Percentiles rank a stretch among this genome's conserved stretches.
Conservation (phyloP, 441 rosid species). For the Populus trichocarpa region DNA sequence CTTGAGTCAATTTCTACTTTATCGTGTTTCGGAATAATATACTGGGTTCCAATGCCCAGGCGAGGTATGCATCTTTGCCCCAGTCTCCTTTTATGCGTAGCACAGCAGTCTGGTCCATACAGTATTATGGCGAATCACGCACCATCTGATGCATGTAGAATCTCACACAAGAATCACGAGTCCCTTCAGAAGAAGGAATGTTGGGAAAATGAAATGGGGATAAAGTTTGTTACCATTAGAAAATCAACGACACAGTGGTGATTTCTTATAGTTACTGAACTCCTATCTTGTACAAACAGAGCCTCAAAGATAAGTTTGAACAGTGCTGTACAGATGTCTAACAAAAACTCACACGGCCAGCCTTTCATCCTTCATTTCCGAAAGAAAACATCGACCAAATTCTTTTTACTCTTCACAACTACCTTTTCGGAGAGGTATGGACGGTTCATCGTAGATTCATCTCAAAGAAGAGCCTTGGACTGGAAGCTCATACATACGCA, state of each 20-base stretch:
- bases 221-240: background rate
- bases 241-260: too few relatives aligned
- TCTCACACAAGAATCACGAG: background rate
- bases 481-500: background rate
- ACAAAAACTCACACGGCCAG: background rate
- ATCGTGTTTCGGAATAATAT: background rate
- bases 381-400: background rate
- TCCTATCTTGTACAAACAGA: background rate
- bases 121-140: too few relatives aligned
- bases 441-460: background rate
- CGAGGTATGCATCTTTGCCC: background rate
- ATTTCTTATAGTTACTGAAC: background rate
- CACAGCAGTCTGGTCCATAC: background rate
- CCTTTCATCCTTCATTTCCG: background rate
- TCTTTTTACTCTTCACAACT: background rate
- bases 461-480: background rate
- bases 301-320: background rate
- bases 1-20: background rate
- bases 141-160: background rate
- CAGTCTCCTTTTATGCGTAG: background rate
- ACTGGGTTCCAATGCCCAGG: background rate
- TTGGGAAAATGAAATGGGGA: background rate
- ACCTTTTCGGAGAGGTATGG: background rate
- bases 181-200: background rate
- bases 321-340: slow-evolving; percentile 1